Evolutionary conservation across 176 grass and related monocot genomes (phyloP), one percentile per base, ranked within the genome.

Genomic region (Carex littledalei): DNA sequence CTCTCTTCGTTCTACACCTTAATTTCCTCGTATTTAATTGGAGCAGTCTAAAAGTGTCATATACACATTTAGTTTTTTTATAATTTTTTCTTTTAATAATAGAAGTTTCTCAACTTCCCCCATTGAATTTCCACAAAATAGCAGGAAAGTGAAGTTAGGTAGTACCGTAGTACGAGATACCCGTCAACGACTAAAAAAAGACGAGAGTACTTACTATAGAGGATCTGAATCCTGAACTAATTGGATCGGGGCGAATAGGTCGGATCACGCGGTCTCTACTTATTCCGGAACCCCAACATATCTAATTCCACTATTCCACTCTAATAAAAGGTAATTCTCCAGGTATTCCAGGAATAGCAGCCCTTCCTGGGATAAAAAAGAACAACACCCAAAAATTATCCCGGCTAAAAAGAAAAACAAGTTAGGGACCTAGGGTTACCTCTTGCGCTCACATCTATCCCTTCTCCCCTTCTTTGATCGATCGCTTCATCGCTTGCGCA

Each of bases 401-500:
- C 45, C 8, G 37, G 47, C 71, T 29, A 26, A 49, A 52, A 53
- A 17, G 8, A 56, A 26, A 77, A 57, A 56, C 22, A 24, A 56
- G 74, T 78, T 57, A 57, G 74, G 74, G 74, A 56, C 52, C 56
- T 78, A 78, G 74, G 74, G 74, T 78, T 78, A 34, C 74, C 26
- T 78, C 49, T 83, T 81, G 65, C 39, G 49, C 83, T 81, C 79
- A 81, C 41, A 61, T 81, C 55, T 64, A 59, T 81, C 58, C 11
- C 18, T 81, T 39, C 60, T 63, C 20, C 78, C 13, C 58, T 81
- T n/a, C 34, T 47, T 49, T 17, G 55, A 61, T 64, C 79, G 32
- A 61, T 81, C 79, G 32, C 58, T 81, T 22, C 22, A n/a, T 22
- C 57, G 12, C 34, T 5, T 49, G 31, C 79, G 31, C 79, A 43